phyloP scores from a whole-genome alignment of 208 protist species.

The Trypanosomatidae sp. region DNA sequence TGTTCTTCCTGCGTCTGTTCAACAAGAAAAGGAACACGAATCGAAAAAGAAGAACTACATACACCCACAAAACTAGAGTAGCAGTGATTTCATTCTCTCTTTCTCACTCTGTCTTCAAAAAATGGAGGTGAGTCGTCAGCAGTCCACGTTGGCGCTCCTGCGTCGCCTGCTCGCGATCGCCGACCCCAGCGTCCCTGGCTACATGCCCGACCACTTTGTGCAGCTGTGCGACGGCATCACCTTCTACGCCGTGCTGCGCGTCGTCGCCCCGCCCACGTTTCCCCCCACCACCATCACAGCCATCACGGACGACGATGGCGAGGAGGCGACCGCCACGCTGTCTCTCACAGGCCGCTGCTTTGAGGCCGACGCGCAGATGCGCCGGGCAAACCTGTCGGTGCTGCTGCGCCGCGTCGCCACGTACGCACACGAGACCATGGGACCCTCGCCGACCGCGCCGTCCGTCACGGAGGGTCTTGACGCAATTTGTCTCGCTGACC shows the following conservation, averaged over 20 bases:
- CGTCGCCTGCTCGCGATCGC: slow-evolving; percentile 21
- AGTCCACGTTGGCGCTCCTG: slow-evolving; percentile 18
- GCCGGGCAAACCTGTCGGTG: slow-evolving; percentile 39
- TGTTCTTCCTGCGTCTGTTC: too few species aligned
- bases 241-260: slow-evolving; percentile 43
- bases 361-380: slow-evolving; percentile 13
- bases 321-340: not conserved
- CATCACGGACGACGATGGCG: slow-evolving; percentile 11
- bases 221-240: slow-evolving; percentile 40
- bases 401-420: slow-evolving; percentile 43
- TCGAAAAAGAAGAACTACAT: too few species aligned
- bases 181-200: slow-evolving; percentile 2
- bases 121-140: too few species aligned
- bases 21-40: too few species aligned
- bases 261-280: slow-evolving; percentile 37
- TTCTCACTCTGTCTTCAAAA: too few species aligned
- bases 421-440: slow-evolving; percentile 42
- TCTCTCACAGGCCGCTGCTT: slow-evolving; percentile 1
- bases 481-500: slow-evolving; percentile 18
- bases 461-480: slow-evolving; percentile 29
- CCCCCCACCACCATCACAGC: too few species aligned
- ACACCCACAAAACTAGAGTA: too few species aligned
- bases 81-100: too few species aligned
- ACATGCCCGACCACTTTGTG: slow-evolving; percentile 20
- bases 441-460: slow-evolving; percentile 15